phyloP scores from a whole-genome alignment of 2,329 filamentous ascomycete species.

The Ceratocystis diversiconidia region DNA sequence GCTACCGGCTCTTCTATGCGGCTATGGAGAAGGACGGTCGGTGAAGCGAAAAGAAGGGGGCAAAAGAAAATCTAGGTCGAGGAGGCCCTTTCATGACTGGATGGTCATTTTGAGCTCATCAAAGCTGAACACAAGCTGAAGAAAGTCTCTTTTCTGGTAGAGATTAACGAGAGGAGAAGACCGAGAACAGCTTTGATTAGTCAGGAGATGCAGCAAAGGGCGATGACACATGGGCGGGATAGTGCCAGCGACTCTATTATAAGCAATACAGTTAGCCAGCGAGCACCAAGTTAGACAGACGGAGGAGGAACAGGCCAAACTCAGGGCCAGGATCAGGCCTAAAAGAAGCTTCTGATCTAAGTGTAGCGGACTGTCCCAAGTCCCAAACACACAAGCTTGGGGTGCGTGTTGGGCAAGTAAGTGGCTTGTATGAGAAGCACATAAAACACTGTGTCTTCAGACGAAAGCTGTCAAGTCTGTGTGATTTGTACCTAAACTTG shows the following conservation, averaged over 20 bases:
- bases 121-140: not conserved
- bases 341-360: not conserved
- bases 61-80: not conserved
- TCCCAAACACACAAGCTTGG: not conserved
- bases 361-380: not conserved
- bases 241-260: not conserved
- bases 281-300: not conserved
- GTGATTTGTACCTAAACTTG: not conserved
- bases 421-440: not conserved
- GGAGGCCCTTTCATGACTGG: not conserved
- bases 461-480: conserved; percentile 11
- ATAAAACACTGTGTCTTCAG: conserved; percentile 6
- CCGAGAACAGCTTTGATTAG: not conserved
- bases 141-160: not conserved
- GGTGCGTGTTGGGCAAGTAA: not conserved
- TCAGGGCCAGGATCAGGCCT: not conserved
- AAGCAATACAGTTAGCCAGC: not conserved
- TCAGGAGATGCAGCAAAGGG: not conserved
- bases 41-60: not conserved
- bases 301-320: not conserved
- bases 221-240: not conserved
- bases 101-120: not conserved
- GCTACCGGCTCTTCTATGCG: not conserved
- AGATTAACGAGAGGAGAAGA: not conserved
- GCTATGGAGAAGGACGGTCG: not conserved